A percentile compares a stretch with the other conserved stretches of the same genome.
phyloP scores from a whole-genome alignment of 2,329 filamentous ascomycete genomes.

The Xylariaceae sp. region DNA sequence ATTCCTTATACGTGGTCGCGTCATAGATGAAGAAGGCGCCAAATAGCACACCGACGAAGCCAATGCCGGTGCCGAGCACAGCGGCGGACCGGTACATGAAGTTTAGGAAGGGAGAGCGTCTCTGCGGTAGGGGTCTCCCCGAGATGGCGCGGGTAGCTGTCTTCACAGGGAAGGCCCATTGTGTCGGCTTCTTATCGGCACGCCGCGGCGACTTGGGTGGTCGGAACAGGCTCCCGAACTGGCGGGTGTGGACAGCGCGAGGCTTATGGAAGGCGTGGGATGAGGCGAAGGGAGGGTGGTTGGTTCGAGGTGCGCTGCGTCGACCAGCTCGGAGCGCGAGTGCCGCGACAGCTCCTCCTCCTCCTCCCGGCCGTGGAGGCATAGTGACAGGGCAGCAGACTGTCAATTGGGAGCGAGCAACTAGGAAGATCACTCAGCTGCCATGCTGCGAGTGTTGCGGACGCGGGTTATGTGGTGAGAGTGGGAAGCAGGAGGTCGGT shows the following conservation, averaged over 20 bases:
- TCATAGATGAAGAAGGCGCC: constrained; percentile 90
- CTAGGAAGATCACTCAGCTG: no score
- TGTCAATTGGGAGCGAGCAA: no score
- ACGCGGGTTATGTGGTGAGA: no score
- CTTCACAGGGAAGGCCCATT: constrained; percentile 16
- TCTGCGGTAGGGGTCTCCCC: constrained; percentile 43
- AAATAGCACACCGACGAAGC: constrained; percentile 61
- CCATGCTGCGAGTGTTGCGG: no score
- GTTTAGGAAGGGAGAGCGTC: constrained; percentile 40
- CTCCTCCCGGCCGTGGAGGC: no score
- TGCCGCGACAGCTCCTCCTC: constrained; percentile 15
- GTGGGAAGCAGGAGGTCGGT: no score
- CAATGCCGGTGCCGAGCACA: constrained; percentile 66
- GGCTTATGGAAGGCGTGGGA: no score
- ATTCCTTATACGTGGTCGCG: constrained; percentile 78
- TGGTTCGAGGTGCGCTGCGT: constrained; percentile 11
- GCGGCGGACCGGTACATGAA: constrained; percentile 65
- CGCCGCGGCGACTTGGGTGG: constrained; percentile 6
- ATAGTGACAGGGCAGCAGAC: no score
- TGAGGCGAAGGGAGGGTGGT: constrained; percentile 2
- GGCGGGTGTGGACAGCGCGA: constrained; percentile 6
- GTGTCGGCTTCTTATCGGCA: constrained; percentile 6
- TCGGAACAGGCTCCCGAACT: constrained; percentile 13
- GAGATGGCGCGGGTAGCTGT: constrained; percentile 36
- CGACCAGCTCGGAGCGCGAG: constrained; percentile 14